Evolutionary conservation across 768 basidiomycete genomes (phyloP).

Genomic region (Phaffia australis): DNA sequence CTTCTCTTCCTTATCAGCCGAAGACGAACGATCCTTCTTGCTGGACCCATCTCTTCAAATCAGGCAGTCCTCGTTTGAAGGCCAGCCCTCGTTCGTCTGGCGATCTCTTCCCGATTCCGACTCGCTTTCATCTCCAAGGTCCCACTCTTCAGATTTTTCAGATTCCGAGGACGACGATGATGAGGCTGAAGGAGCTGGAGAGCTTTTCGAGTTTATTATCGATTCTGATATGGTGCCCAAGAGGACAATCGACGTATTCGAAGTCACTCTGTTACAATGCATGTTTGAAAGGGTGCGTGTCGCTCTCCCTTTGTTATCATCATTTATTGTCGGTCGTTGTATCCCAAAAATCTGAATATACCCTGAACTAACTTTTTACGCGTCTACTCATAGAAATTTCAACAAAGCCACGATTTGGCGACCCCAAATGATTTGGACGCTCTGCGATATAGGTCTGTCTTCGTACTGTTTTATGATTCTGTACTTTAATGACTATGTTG

Average conservation of each 20-base stretch:
- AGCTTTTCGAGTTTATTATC: conserved; percentile 79
- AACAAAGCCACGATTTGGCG: conserved; percentile 55
- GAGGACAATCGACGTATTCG: conserved; percentile 77
- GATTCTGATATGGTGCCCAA: conserved; percentile 49
- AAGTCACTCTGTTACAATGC: conserved; percentile 86
- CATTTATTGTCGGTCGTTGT: conserved; percentile 1
- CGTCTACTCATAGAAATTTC: conserved; percentile 54
- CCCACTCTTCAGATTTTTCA: background rate
- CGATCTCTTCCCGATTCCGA: background rate
- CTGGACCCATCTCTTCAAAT: conserved; percentile 86
- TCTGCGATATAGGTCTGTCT: conserved; percentile 55
- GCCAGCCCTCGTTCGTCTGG: conserved; percentile 25
- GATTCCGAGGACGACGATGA: conserved; percentile 20
- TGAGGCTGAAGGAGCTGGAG: conserved; percentile 62
- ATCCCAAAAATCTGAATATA: background rate
- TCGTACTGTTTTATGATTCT: background rate
- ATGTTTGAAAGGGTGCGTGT: conserved; percentile 62
- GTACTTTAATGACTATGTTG: background rate
- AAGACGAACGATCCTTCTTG: conserved; percentile 85
- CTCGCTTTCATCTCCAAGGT: background rate
- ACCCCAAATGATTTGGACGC: conserved; percentile 59
- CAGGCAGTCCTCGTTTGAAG: conserved; percentile 41
- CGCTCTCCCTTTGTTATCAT: background rate
- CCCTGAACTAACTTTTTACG: background rate
- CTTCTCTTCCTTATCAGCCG: conserved; percentile 47